Base-by-base conservation (phyloP, 805 yeast species). In the Spathaspora boniae region DNA sequence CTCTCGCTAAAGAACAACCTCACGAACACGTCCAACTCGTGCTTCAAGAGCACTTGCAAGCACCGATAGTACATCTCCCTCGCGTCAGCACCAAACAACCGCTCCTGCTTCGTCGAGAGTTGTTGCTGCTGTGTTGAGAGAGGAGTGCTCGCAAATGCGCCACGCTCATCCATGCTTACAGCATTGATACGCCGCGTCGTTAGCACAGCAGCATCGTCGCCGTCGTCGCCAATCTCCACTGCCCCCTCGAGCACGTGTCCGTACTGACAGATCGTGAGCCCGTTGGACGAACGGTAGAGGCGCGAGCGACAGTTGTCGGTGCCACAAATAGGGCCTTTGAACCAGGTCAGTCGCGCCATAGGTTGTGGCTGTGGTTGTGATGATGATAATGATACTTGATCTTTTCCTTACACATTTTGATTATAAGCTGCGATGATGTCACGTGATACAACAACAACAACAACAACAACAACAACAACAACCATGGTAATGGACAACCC, bases 161-260 rank as follows among this genome's bases (percentile, higher is more conserved):
- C 52, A 14, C 48, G 29, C 19, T 36, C 34, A 34, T 42, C 43
- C 20, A 42, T 37, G 16, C 23, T 18, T 18, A 42, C 38, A 12
- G 17, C 16, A 23, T 39, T 36, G 12, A 82, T 51, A 38, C 86
- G 64, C 38, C 86, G 64, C 48, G 76, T 68, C 4, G 86, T 78
- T 9, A 66, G 62, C 9, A 70, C 70, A 29, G 54, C 62, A 20
- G 58, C 56, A 23, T 74, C 82, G 41, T 80, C 91, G n/a, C 82
- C 88, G 31, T 86, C 95, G 49, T 86, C 91, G 43, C 84, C 85
- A 43, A 78, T 69, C 54, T 86, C 95, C 18, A 83, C 53, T 43
- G 80, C 83, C 23, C 89, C 88, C 44, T 81, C 91, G 58, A 77
- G 75, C 15, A 89, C 88, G 60, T 91, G 98, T 4, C 98, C 98